Evolutionary conservation across 495 filamentous ascomycete species (phyloP).

Genomic region (Bacidia rubella): DNA sequence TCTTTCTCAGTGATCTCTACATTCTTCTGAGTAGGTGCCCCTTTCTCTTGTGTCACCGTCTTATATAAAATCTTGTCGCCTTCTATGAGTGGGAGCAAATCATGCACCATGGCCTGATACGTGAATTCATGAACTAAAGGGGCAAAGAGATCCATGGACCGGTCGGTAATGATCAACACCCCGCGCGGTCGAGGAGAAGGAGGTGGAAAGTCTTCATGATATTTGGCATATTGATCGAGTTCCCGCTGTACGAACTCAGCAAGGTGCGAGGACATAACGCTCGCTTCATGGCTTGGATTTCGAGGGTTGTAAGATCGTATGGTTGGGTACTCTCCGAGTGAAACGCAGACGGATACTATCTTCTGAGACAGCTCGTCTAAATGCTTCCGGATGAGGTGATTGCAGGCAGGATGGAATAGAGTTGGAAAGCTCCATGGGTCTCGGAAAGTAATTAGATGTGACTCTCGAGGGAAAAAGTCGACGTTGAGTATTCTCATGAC

Average conservation of each 20-base stretch:
- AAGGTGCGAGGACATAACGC: slow-evolving; percentile 70
- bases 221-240: slow-evolving; percentile 72
- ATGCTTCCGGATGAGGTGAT: slow-evolving; percentile 64
- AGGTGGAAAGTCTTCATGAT: slow-evolving; percentile 70
- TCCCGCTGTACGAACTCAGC: slow-evolving; percentile 88
- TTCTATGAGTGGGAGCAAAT: slow-evolving; percentile 76
- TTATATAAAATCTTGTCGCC: slow-evolving; percentile 77
- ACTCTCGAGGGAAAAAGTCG: slow-evolving; percentile 83
- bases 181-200: slow-evolving; percentile 63
- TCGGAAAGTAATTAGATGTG: slow-evolving; percentile 76
- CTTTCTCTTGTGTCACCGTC: slow-evolving; percentile 59
- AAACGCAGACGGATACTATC: slow-evolving; percentile 73
- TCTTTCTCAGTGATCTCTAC: slow-evolving; percentile 84
- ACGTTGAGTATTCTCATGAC: slow-evolving; percentile 62
- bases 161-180: slow-evolving; percentile 73
- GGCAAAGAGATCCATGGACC: slow-evolving; percentile 79
- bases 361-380: slow-evolving; percentile 76
- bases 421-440: slow-evolving; percentile 93
- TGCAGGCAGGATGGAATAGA: slow-evolving; percentile 82
- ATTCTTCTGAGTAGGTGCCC: slow-evolving; percentile 64
- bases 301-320: slow-evolving; percentile 78
- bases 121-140: slow-evolving; percentile 93
- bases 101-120: slow-evolving; percentile 95
- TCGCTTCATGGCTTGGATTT: slow-evolving; percentile 68
- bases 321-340: slow-evolving; percentile 74